Evolutionary conservation across 108 stramenopile genomes (phyloP), one percentile per base, ranked within the genome.

Genomic region (Mayamaea pseudoterrestris): DNA sequence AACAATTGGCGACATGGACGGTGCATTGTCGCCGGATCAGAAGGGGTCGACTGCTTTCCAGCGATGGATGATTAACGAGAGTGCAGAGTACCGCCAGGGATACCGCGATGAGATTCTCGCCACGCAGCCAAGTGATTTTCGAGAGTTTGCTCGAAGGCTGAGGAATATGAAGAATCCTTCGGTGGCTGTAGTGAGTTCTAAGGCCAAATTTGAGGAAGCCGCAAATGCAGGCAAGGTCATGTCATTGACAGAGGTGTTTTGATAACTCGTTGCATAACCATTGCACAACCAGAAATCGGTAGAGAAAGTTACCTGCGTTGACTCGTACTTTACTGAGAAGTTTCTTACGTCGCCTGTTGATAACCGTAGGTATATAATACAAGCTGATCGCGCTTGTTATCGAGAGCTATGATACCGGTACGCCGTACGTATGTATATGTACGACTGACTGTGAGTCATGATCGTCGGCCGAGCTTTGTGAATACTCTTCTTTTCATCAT

Each of bases 1-100:
- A 14, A 71, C 93, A 2, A 78, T 98, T 46, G 96, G 93, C 17
- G 94, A 95, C 44, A 76, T 94, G 79, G 96, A 98, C 56, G 76
- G 78, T n/a, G 85, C 94, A 17, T 63, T 94, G 37, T 57, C 67
- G 30, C 76, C 93, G 9, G 92, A 95, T 57, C 68, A 78, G 30
- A 93, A 92, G 61, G 96, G 96, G 12, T 71, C 54, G 30, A 50
- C 53, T 2, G 60, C 77, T 29, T 71, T 95, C 50, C 74, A 69
- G 18, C 66, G 89, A 32, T 92, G 90, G 82, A 55, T 98, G 22
- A 41, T 65, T 13, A 83, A 92, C 25, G 80, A 82, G 47, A 90
- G 68, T 34, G 71, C 84, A 14, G 81, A 90, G 28, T 58, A 76
- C 4, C 71, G 96, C 21, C 93, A 95, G 53, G 67, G 69, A 23